A percentile compares a stretch with the other conserved stretches of the same genome.
phyloP scores from a whole-genome alignment of 2,329 filamentous ascomycete species.

The Podosphaera fusca region DNA sequence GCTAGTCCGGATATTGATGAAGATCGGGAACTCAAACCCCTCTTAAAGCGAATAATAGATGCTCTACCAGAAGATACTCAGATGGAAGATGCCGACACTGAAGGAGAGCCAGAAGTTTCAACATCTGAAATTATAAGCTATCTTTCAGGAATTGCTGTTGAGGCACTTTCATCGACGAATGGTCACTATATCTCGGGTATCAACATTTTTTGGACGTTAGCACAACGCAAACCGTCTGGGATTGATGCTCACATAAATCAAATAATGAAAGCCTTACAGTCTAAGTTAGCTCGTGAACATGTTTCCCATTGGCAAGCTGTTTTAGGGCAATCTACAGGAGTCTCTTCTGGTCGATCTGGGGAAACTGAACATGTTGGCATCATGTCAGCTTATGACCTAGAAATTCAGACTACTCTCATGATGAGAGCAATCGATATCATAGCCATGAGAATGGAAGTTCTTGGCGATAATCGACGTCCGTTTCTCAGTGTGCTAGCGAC shows the following conservation, averaged over 20 bases:
- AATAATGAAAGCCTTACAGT: conserved; percentile 82
- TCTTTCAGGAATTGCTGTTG: conserved; percentile 65
- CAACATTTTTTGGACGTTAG: conserved; percentile 82
- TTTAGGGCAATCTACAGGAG: conserved; percentile 23
- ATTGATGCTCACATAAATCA: conserved; percentile 74
- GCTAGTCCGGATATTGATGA: conserved; percentile 47
- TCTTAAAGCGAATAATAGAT: conserved; percentile 63
- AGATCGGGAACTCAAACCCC: conserved; percentile 46
- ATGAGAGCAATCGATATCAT: conserved; percentile 90
- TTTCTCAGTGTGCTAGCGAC: conserved; percentile 91
- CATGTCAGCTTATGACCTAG: conserved; percentile 53
- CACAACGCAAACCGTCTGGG: conserved; percentile 59
- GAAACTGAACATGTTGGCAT: conserved; percentile 30
- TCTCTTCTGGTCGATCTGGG: conserved; percentile 17
- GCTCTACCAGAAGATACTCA: conserved; percentile 60
- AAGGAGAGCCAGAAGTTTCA: conserved; percentile 59
- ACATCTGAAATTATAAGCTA: conserved; percentile 74
- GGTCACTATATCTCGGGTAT: conserved; percentile 69
- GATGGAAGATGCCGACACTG: conserved; percentile 58
- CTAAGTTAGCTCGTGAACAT: conserved; percentile 82
- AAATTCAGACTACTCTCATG: conserved; percentile 76
- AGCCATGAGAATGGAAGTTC: conserved; percentile 71
- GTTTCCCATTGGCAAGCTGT: conserved; percentile 48
- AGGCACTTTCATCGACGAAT: conserved; percentile 45
- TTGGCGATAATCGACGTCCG: conserved; percentile 74